Percentiles rank a stretch among this genome's conserved stretches.
These are phyloP conservation scores for Medicago ruthenica DNA, from an alignment of 306 rosid genomes.

Conservation along the genomic window DNA sequence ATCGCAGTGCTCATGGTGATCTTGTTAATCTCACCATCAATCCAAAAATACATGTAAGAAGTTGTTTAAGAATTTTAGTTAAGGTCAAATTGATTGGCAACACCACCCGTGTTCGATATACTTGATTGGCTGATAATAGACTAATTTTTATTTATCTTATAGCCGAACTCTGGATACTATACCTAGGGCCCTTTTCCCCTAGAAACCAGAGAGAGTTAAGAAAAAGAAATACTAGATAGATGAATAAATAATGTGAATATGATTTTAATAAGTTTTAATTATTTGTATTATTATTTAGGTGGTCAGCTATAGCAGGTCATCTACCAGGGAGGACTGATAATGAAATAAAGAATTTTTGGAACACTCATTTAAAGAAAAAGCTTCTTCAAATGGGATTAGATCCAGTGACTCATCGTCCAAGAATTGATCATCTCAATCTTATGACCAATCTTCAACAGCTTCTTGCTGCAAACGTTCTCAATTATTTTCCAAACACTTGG, in stretches of 20 bases:
- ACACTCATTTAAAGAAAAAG: conserved; percentile 78
- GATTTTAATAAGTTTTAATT: not conserved
- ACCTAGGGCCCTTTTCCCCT: no score
- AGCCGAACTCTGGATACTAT: not conserved
- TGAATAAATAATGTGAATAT: conserved; percentile 2
- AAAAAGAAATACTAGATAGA: not conserved
- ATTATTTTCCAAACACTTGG: conserved; percentile 39
- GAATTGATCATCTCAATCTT: conserved; percentile 53
- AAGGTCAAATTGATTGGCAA: not conserved
- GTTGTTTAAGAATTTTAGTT: not conserved
- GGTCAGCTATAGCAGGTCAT: conserved; percentile 84
- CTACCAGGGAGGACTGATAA: conserved; percentile 86
- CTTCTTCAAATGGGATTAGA: conserved; percentile 80
- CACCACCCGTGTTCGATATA: no score
- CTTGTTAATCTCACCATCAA: no score
- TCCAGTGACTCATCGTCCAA: conserved; percentile 75
- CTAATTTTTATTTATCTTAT: not conserved
- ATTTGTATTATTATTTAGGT: conserved; percentile 51
- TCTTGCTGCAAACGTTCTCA: conserved; percentile 48
- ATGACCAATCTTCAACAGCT: conserved; percentile 60
- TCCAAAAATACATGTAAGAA: no score
- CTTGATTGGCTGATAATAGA: no score
- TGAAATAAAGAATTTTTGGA: conserved; percentile 88
- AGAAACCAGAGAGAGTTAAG: no score
- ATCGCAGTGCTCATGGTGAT: no score